phyloP scores from a whole-genome alignment of 257 asterid species.

The Ehretia macrophylla region DNA sequence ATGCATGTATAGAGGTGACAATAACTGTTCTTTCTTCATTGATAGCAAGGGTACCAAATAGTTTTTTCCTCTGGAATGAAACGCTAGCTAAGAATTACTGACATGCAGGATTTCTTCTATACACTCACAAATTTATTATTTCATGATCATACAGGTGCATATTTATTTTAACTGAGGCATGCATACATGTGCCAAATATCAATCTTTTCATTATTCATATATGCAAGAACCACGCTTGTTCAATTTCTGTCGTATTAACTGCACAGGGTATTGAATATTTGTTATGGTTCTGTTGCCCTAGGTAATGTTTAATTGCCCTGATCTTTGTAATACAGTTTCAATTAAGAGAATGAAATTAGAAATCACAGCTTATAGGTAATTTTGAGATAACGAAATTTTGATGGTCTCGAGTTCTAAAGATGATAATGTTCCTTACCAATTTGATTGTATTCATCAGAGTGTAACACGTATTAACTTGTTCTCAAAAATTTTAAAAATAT shows the following conservation, averaged over 20 bases:
- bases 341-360: background rate
- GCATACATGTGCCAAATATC: no score
- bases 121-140: no score
- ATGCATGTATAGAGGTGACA: constrained; percentile 41
- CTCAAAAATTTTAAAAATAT: background rate
- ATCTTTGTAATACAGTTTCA: background rate
- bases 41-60: background rate
- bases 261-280: no score
- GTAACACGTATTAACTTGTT: background rate
- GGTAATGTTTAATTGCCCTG: no score
- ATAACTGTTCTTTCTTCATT: background rate
- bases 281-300: no score
- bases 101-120: background rate
- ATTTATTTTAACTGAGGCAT: no score
- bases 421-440: background rate
- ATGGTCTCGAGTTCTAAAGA: background rate
- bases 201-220: no score
- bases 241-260: no score
- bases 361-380: background rate
- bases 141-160: no score
- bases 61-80: background rate
- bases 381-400: background rate
- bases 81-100: background rate
- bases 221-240: no score
- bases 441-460: background rate